Conservation (phyloP, 768 basidiomycete species). For the Naematelia aurantialba region DNA sequence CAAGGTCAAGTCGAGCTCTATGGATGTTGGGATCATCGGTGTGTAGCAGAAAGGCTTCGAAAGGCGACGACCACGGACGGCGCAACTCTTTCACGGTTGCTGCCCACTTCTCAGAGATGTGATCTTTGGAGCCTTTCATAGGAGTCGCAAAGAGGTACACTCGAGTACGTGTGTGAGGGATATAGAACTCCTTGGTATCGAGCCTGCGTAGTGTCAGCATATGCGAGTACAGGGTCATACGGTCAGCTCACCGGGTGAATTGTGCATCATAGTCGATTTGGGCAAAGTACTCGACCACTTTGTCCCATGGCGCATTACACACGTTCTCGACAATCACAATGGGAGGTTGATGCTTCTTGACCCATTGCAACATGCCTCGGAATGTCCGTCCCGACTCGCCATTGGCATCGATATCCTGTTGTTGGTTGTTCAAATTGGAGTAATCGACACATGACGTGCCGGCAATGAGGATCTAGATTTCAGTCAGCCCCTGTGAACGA, state of each 20-base stretch:
- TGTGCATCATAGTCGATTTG: conserved; percentile 71
- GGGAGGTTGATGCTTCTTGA: conserved; percentile 76
- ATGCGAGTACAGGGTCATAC: neutral
- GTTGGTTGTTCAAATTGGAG: conserved; percentile 89
- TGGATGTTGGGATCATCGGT: conserved; percentile 89
- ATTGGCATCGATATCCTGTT: conserved; percentile 79
- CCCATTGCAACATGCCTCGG: conserved; percentile 91
- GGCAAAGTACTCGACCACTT: conserved; percentile 72
- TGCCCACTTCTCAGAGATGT: conserved; percentile 68
- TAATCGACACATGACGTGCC: conserved; percentile 97
- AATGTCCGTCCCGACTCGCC: conserved; percentile 94
- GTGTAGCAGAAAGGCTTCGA: conserved; percentile 87
- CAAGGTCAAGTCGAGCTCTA: conserved; percentile 78
- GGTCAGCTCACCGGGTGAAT: conserved; percentile 67
- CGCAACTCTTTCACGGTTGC: conserved; percentile 59
- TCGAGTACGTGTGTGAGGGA: conserved; percentile 89
- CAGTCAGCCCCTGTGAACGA: conserved; percentile 1
- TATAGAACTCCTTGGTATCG: conserved; percentile 71
- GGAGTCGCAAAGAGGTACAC: conserved; percentile 52
- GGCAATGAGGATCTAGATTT: conserved; percentile 57
- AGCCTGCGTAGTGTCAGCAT: conserved; percentile 22
- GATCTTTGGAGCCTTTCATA: conserved; percentile 52
- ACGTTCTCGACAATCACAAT: conserved; percentile 95
- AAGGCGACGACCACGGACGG: conserved; percentile 78
- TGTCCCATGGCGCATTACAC: conserved; percentile 79